These are phyloP conservation scores for Chrysanthemum seticuspe DNA, from an alignment of 129 eudicot genomes.

Conservation along the genomic window DNA sequence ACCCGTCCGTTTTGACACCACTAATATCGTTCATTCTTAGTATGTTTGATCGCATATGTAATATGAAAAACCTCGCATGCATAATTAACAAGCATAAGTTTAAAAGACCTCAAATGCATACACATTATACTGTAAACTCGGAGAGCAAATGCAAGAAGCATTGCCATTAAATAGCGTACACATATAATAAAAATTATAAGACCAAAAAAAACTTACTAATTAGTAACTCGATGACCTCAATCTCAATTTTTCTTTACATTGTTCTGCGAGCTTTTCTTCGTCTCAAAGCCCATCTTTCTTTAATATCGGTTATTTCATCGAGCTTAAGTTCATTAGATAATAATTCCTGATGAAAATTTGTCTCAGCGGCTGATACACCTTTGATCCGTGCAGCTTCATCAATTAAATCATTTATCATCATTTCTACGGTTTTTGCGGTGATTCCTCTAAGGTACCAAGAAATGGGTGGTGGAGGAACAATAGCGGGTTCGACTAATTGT, in stretches of 20 bases:
- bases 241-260: conserved; percentile 28
- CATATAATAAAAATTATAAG: neutral
- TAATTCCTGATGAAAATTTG: conserved; percentile 17
- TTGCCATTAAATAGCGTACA: conserved; percentile 9
- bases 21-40: no score
- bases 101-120: conserved; percentile 6
- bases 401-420: conserved; percentile 67
- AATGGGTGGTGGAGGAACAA: conserved; percentile 96
- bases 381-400: conserved; percentile 78
- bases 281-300: conserved; percentile 84
- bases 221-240: conserved; percentile 10
- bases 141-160: conserved; percentile 10
- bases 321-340: conserved; percentile 10
- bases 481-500: conserved; percentile 75
- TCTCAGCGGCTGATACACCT: conserved; percentile 31
- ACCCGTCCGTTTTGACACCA: no score
- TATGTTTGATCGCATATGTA: no score
- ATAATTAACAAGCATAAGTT: conserved; percentile 9
- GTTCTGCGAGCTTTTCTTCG: conserved; percentile 47
- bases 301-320: conserved; percentile 44
- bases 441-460: conserved; percentile 97
- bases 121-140: neutral
- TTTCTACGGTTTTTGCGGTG: conserved; percentile 80
- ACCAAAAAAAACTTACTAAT: conserved; percentile 6
- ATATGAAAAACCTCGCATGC: neutral